Conservation (phyloP, 331 rosid genomes). For the Arachis monticola region DNA sequence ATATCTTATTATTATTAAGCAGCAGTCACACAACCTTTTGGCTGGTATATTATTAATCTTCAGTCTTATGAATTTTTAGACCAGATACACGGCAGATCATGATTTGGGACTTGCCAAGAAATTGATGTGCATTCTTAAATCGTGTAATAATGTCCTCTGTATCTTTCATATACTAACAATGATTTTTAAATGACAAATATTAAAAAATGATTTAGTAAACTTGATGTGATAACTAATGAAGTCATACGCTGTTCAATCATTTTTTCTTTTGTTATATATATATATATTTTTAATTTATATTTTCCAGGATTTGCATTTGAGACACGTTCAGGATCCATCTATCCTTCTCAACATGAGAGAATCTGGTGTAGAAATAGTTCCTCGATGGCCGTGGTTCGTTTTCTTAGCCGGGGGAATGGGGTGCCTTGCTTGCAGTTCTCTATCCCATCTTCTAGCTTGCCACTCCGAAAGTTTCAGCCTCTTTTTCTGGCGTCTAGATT, state of each 20-base stretch:
- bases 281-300: background rate
- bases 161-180: background rate
- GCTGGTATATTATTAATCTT: background rate
- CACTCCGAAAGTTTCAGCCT: slow-evolving; percentile 72
- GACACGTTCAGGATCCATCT: slow-evolving; percentile 44
- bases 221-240: background rate
- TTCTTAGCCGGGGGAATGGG: slow-evolving; percentile 84
- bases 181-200: background rate
- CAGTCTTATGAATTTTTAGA: background rate
- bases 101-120: slow-evolving; percentile 5
- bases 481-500: slow-evolving; percentile 86
- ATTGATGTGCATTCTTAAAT: background rate
- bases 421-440: slow-evolving; percentile 76
- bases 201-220: background rate
- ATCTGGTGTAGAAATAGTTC: slow-evolving; percentile 36
- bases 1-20: too few relatives aligned
- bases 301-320: slow-evolving; percentile 54
- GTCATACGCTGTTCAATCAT: background rate
- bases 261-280: slow-evolving; percentile 11
- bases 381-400: slow-evolving; percentile 84
- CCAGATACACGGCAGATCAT: background rate
- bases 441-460: slow-evolving; percentile 82
- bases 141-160: background rate
- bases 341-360: slow-evolving; percentile 35
- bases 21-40: too few relatives aligned